Percentiles rank a stretch among this genome's conserved stretches.
Conservation (phyloP, 75 land plant genomes). For the Selaginella moellendorffii region DNA sequence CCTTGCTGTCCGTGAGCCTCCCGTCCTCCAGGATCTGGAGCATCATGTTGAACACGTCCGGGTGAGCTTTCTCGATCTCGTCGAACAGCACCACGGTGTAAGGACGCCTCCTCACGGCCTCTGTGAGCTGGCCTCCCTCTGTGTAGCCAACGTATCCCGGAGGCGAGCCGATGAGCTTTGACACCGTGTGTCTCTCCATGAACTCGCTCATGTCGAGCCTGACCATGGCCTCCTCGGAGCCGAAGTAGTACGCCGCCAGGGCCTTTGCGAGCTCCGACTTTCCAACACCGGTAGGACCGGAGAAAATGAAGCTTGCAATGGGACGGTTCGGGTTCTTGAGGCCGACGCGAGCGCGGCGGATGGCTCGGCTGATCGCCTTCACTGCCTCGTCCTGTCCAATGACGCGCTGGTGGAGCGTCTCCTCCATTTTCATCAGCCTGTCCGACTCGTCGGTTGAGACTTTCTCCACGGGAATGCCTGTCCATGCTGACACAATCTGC, state of each 20-base stretch:
- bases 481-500: slow-evolving; percentile 41
- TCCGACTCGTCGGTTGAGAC: slow-evolving; percentile 41
- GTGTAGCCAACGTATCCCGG: slow-evolving; percentile 50
- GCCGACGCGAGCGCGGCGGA: slow-evolving; percentile 38
- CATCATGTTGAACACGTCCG: slow-evolving; percentile 54
- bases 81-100: slow-evolving; percentile 45
- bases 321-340: slow-evolving; percentile 46
- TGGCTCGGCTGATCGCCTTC: slow-evolving; percentile 42
- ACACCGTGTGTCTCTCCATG: slow-evolving; percentile 51
- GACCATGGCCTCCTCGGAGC: slow-evolving; percentile 45
- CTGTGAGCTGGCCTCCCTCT: slow-evolving; percentile 46
- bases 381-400: slow-evolving; percentile 49
- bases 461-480: slow-evolving; percentile 46
- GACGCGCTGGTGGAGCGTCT: slow-evolving; percentile 34
- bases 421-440: slow-evolving; percentile 43
- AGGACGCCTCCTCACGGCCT: slow-evolving; percentile 41
- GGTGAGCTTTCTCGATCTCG: slow-evolving; percentile 43
- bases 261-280: slow-evolving; percentile 53
- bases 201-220: slow-evolving; percentile 46
- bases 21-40: slow-evolving; percentile 50
- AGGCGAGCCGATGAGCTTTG: slow-evolving; percentile 46
- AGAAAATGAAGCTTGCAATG: slow-evolving; percentile 49
- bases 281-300: slow-evolving; percentile 50
- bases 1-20: slow-evolving; percentile 39
- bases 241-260: slow-evolving; percentile 39